A percentile compares a stretch with the other conserved stretches of the same genome.
Evolutionary conservation across 2,329 filamentous ascomycete species (phyloP).

Genomic region (Ophiocordyceps camponoti-floridani): DNA sequence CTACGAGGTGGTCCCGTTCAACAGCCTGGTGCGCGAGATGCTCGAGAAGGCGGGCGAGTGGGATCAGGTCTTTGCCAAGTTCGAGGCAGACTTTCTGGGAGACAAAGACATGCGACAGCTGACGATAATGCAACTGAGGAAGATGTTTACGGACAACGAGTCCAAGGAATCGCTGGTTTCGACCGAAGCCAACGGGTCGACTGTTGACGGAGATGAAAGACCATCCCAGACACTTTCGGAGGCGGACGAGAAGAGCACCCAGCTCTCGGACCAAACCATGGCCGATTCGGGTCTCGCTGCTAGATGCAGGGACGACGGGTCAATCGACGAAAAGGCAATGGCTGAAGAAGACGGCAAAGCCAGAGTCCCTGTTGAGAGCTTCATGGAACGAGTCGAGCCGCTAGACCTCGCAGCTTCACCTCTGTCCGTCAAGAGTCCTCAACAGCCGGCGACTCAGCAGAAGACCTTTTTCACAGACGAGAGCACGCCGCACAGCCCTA

Average conservation of each 20-base stretch:
- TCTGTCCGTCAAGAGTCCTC: constrained; percentile 6
- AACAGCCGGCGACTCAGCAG: constrained; percentile 1
- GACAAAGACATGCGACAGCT: constrained; percentile 92
- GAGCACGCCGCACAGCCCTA: not conserved
- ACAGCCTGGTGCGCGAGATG: constrained; percentile 73
- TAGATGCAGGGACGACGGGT: constrained; percentile 5
- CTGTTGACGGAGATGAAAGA: constrained; percentile 29
- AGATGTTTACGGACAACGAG: constrained; percentile 84
- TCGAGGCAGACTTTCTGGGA: constrained; percentile 84
- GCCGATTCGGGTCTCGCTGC: constrained; percentile 14
- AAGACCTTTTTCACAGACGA: not conserved
- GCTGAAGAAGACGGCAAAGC: constrained; percentile 13
- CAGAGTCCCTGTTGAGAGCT: constrained; percentile 12
- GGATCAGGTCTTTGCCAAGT: constrained; percentile 79
- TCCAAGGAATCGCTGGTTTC: constrained; percentile 58
- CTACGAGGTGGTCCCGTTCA: constrained; percentile 91
- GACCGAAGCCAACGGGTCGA: constrained; percentile 46
- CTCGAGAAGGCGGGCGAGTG: constrained; percentile 86
- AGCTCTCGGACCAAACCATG: constrained; percentile 20
- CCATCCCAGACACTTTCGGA: constrained; percentile 27
- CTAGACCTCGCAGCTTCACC: constrained; percentile 28
- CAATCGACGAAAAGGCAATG: constrained; percentile 6
- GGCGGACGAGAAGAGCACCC: constrained; percentile 26
- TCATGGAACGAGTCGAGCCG: constrained; percentile 28
- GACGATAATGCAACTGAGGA: constrained; percentile 81